Conservation (phyloP, 1,139 yeast genomes). For the Sugiyamaella novakii region DNA sequence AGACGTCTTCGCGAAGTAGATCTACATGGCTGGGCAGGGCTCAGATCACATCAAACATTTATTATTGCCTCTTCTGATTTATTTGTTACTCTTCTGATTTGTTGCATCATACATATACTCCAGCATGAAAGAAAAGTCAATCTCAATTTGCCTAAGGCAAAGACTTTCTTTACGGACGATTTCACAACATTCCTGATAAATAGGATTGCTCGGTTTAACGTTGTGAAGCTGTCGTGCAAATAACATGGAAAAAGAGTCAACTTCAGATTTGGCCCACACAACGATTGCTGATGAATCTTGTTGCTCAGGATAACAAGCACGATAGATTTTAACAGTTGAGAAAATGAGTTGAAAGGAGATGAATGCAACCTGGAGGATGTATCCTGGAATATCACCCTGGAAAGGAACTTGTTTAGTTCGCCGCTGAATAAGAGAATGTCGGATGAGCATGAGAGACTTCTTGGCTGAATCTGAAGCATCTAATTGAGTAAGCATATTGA, state of each 20-base stretch:
- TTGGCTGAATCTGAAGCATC: constrained; percentile 52
- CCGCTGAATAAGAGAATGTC: constrained; percentile 49
- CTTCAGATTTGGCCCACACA: constrained; percentile 72
- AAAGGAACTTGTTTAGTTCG: constrained; percentile 54
- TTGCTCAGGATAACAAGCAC: constrained; percentile 47
- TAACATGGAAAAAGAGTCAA: constrained; percentile 58
- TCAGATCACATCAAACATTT: too few relatives aligned
- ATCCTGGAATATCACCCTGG: constrained; percentile 58
- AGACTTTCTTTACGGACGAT: constrained; percentile 62
- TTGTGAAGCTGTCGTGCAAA: constrained; percentile 72
- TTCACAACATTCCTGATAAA: constrained; percentile 54
- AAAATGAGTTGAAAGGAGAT: constrained; percentile 59
- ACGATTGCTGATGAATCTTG: constrained; percentile 49
- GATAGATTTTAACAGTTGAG: constrained; percentile 52
- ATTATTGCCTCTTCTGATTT: too few relatives aligned
- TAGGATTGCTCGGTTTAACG: constrained; percentile 52
- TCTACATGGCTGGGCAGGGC: too few relatives aligned
- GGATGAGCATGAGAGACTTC: constrained; percentile 50
- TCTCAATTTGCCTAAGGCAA: constrained; percentile 39
- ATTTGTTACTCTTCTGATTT: too few relatives aligned
- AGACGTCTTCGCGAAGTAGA: too few relatives aligned
- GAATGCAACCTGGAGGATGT: constrained; percentile 60
- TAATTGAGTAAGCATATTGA: constrained; percentile 48
- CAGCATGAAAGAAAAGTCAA: constrained; percentile 69
- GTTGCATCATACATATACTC: constrained; percentile 65